These are phyloP conservation scores for Pseudocercospora fuligena DNA, from an alignment of 2,329 filamentous ascomycete species.

Conservation along the genomic window DNA sequence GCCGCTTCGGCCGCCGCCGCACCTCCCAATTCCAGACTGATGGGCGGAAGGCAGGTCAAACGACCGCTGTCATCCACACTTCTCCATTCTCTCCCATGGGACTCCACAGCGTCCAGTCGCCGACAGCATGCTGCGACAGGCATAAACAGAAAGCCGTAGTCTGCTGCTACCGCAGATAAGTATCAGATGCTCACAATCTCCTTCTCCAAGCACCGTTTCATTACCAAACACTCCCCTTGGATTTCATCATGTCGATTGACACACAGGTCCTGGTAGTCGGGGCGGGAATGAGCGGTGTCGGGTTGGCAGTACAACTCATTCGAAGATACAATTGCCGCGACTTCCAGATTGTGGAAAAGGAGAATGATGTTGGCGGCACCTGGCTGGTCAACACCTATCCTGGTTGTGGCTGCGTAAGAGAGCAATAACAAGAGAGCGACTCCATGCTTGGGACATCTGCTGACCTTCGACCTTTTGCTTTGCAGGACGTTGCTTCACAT, in stretches of 20 bases:
- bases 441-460: not conserved
- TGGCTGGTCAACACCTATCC: slow-evolving; percentile 39
- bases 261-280: slow-evolving; percentile 57
- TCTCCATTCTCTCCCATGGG: slow-evolving; percentile 2
- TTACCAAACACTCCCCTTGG: not conserved
- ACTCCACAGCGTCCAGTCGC: slow-evolving; percentile 11
- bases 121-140: not conserved
- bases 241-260: slow-evolving; percentile 42
- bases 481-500: slow-evolving; percentile 39
- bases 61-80: not conserved
- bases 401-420: not conserved
- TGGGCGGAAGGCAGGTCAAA: not conserved
- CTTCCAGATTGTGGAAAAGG: slow-evolving; percentile 53
- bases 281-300: slow-evolving; percentile 55
- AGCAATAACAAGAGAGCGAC: not conserved
- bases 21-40: not conserved
- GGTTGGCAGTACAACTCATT: slow-evolving; percentile 53
- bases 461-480: not conserved
- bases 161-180: not conserved
- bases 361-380: slow-evolving; percentile 44
- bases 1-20: not conserved
- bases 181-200: not conserved
- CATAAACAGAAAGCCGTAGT: not conserved
- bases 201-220: not conserved
- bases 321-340: slow-evolving; percentile 45